Evolutionary conservation across 306 rosid genomes (phyloP), one percentile per base, ranked within the genome.

Genomic region (Ceratonia siliqua): DNA sequence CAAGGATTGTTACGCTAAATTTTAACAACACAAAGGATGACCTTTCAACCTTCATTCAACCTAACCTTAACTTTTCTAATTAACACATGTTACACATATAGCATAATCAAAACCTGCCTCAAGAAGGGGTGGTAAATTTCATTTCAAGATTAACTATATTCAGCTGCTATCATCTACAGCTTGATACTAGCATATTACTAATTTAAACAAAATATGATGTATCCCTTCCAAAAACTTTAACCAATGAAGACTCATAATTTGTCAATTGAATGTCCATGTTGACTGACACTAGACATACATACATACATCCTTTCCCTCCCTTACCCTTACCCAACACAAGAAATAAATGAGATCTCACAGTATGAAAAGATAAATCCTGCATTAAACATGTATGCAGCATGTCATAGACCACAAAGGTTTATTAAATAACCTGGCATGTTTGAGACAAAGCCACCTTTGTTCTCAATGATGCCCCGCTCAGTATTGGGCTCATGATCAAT

Each of bases 401-500:
- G 12, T 39, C 55, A 71, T n/a, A 82, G 62, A 70, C 14, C 39
- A 64, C 36, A 41, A 75, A 66, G 79, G 74, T 72, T 78, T 52
- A 68, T 73, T 5, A 49, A 76, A 54, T 32, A 82, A 93, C 98
- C 98, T 93, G 98, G 95, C 91, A 93, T 85, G 84, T 93, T 93
- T 36, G 96, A 93, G 83, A 93, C 96, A 73, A 93, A 93, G 70
- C 98, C 96, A 0, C 98, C 98, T 85, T 78, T 91, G 82, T 87
- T 74, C 84, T 90, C 96, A 4, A 93, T 90, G 79, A 87, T 81
- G 70, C 84, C 81, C 48, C 95, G 86, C 79, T 90, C 98, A 28
- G 95, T 86, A 80, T 93, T 90, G 33, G 95, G 96, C 76, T 93
- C 96, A 9, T 90, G 98, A 82, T 93, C 98, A 70, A 42, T 38